These are phyloP conservation scores for Fraxinus albicans DNA, from an alignment of 305 asterid genomes.

Conservation along the genomic window DNA sequence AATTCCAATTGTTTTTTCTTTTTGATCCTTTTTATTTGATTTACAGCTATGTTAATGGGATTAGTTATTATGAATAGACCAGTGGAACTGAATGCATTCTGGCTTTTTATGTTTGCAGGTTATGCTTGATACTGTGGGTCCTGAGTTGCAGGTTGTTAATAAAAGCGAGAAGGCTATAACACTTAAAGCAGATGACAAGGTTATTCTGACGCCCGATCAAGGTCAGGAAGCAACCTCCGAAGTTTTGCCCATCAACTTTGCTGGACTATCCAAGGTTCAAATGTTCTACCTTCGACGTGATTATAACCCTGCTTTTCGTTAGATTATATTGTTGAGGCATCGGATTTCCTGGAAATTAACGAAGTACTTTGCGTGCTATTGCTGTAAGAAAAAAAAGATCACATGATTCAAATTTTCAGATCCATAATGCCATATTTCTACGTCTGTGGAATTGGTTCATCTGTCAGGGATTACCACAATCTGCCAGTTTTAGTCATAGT, in stretches of 20 bases:
- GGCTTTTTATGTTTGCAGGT: slow-evolving; percentile 47
- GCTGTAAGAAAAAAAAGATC: background rate
- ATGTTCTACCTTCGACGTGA: background rate
- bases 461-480: background rate
- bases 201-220: slow-evolving; percentile 77
- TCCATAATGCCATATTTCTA: background rate
- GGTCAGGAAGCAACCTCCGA: slow-evolving; percentile 81
- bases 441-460: background rate
- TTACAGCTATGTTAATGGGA: background rate
- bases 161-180: slow-evolving; percentile 71
- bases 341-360: background rate
- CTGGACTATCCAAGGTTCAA: slow-evolving; percentile 80
- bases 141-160: slow-evolving; percentile 88
- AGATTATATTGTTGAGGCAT: background rate
- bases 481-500: background rate
- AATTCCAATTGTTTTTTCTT: background rate
- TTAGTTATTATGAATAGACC: background rate
- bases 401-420: background rate
- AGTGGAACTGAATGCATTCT: background rate
- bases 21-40: background rate
- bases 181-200: slow-evolving; percentile 67
- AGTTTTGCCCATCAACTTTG: slow-evolving; percentile 86
- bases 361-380: background rate
- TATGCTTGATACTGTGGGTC: slow-evolving; percentile 92
- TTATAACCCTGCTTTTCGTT: background rate